Base-by-base conservation (phyloP, 306 rosid species). In the Malus orientalis region DNA sequence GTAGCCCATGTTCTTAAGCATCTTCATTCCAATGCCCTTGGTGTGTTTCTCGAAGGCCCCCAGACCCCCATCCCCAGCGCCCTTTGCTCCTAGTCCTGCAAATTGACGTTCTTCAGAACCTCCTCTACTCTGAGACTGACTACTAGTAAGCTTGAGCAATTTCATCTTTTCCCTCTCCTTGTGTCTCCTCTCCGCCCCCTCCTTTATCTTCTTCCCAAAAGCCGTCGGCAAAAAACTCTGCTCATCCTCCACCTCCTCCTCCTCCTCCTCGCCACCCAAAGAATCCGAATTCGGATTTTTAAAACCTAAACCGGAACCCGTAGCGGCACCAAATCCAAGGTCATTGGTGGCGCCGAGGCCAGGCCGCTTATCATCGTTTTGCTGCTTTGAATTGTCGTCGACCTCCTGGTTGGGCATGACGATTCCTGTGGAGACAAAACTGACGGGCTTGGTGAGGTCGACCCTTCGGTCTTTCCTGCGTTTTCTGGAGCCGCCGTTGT, bases 1-100 rank as follows among this genome's bases (percentile, higher is more conserved):
- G 82, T 95, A 95, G 13, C 99, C 99, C 99, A 95, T 95, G 68
- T 87, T 92, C 86, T 84, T 88, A 78, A 92, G 84, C 77, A 95
- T 74, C 87, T 86, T 90, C 91, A 88, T 51, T 36, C 97, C 97
- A 51, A 95, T 92, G 4, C 97, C 97, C 81, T 92, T 91, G 0
- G 97, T 92, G 76, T 92, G 89, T 77, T 88, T 86, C 93, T 94
- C 97, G 22, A 94, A 93, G 23, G 36, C 81, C 66, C 96, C 97
- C 42, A 86, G 88, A 79, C 73, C 80, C 20, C 68, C 80, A 60
- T 70, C 70, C 76, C 33, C 81, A 25, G 9, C 20, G 42, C 54
- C 68, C 19, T 81, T 32, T 58, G 19, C 69, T 67, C 66, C 87
- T 58, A 25, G 6, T 61, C 32, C 33, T 25, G 18, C 36, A 25